phyloP scores from a whole-genome alignment of 768 basidiomycete genomes.

The Strobilomyces dryophilus region DNA sequence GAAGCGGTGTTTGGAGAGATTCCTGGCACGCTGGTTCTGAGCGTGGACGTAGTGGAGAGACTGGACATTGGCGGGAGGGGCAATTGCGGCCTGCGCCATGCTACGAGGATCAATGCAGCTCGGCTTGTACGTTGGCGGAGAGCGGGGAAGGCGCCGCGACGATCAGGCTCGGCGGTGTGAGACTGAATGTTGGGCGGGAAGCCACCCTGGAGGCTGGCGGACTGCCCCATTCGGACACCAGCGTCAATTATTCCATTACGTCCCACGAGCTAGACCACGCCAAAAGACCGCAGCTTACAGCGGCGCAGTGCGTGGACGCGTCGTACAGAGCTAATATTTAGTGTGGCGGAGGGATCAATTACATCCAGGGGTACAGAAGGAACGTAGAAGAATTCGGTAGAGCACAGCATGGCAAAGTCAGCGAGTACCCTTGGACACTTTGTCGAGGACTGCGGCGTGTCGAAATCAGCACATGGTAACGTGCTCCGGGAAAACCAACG shows the following conservation, averaged over 20 bases:
- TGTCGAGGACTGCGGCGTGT: slow-evolving; percentile 13
- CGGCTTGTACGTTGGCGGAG: neutral
- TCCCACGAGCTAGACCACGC: neutral
- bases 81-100: slow-evolving; percentile 31
- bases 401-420: slow-evolving; percentile 15
- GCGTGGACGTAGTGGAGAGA: slow-evolving; percentile 25
- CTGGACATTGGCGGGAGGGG: slow-evolving; percentile 16
- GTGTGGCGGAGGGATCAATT: no score
- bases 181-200: slow-evolving; percentile 14
- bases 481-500: slow-evolving; percentile 17
- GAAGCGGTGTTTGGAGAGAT: slow-evolving; percentile 52
- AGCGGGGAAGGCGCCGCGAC: slow-evolving; percentile 21
- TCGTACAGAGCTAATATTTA: slow-evolving; percentile 7
- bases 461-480: slow-evolving; percentile 4
- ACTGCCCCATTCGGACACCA: slow-evolving; percentile 27
- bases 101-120: neutral
- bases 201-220: slow-evolving; percentile 14
- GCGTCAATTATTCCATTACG: slow-evolving; percentile 7
- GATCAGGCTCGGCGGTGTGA: slow-evolving; percentile 25
- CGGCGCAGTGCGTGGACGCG: neutral
- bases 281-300: neutral
- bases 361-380: no score
- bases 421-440: slow-evolving; percentile 8
- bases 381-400: neutral
- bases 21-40: slow-evolving; percentile 34